Conservation (phyloP, 768 basidiomycete genomes). For the Pleurotus citrinopileatus region DNA sequence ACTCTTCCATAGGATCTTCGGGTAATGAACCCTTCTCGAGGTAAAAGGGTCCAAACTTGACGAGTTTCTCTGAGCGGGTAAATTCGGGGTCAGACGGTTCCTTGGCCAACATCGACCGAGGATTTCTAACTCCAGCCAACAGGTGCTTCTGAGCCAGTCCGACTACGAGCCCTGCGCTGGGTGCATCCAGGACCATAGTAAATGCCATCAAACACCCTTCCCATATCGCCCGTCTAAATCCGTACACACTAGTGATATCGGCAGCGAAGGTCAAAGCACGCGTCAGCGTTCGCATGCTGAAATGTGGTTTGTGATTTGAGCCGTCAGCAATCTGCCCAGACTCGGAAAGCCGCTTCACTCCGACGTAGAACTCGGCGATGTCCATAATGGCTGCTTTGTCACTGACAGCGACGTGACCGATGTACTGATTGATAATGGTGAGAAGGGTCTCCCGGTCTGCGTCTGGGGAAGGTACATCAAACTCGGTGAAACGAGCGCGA, state of each 20-base stretch:
- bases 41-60: constrained; percentile 92
- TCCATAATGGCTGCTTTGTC: constrained; percentile 89
- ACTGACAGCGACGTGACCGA: constrained; percentile 76
- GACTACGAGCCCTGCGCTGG: constrained; percentile 66
- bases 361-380: constrained; percentile 85
- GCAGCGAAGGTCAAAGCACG: constrained; percentile 89
- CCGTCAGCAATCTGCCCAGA: constrained; percentile 86
- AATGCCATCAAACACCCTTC: constrained; percentile 98
- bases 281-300: constrained; percentile 93
- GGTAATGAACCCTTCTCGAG: constrained; percentile 74
- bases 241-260: constrained; percentile 72
- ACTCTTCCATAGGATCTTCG: constrained; percentile 67
- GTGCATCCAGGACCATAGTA: constrained; percentile 85
- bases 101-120: constrained; percentile 68
- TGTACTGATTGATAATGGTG: constrained; percentile 85
- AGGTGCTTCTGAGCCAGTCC: constrained; percentile 75
- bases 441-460: constrained; percentile 87
- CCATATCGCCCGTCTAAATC: constrained; percentile 86
- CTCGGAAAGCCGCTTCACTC: constrained; percentile 74
- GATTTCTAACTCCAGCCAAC: constrained; percentile 76
- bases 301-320: constrained; percentile 89
- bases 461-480: constrained; percentile 94
- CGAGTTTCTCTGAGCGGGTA: constrained; percentile 48
- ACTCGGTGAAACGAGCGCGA: constrained; percentile 89
- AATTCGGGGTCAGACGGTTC: constrained; percentile 55